A percentile compares a stretch with the other conserved stretches of the same genome.
Conservation (phyloP, 1,139 yeast species). For the Pneumocystis carinii region DNA sequence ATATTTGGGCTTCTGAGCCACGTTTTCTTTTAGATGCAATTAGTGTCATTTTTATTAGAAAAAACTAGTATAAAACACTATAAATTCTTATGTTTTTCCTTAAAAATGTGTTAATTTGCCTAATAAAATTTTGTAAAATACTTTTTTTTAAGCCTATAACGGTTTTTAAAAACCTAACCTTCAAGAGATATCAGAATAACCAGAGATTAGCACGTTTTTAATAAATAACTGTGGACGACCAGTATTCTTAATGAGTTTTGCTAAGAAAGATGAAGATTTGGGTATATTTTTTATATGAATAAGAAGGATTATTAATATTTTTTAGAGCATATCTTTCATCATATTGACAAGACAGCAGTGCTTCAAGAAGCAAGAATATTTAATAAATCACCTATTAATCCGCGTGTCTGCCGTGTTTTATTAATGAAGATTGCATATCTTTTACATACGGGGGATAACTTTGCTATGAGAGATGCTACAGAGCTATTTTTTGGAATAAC, state of each 20-base stretch:
- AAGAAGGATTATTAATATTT: neutral
- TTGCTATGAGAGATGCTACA: conserved; percentile 83
- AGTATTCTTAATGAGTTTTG: neutral
- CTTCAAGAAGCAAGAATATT: conserved; percentile 91
- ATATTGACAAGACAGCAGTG: conserved; percentile 84
- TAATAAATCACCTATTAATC: conserved; percentile 81
- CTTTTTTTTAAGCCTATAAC: too few species aligned
- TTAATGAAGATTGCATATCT: conserved; percentile 54
- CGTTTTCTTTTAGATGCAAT: neutral
- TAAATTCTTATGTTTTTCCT: neutral
- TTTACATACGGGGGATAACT: conserved; percentile 53
- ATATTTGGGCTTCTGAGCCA: neutral
- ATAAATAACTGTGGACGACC: too few species aligned
- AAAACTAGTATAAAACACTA: neutral
- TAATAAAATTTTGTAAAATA: too few species aligned
- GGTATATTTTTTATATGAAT: neutral
- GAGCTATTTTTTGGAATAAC: conserved; percentile 86
- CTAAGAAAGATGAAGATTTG: neutral
- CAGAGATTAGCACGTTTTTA: too few species aligned
- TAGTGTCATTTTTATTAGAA: neutral
- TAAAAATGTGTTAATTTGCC: too few species aligned
- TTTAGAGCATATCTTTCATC: neutral
- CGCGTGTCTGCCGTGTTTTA: conserved; percentile 68
- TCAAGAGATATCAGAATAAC: too few species aligned
- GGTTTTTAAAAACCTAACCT: too few species aligned